phyloP scores from a whole-genome alignment of 345 rosid species.

The Odontarrhena argentea region DNA sequence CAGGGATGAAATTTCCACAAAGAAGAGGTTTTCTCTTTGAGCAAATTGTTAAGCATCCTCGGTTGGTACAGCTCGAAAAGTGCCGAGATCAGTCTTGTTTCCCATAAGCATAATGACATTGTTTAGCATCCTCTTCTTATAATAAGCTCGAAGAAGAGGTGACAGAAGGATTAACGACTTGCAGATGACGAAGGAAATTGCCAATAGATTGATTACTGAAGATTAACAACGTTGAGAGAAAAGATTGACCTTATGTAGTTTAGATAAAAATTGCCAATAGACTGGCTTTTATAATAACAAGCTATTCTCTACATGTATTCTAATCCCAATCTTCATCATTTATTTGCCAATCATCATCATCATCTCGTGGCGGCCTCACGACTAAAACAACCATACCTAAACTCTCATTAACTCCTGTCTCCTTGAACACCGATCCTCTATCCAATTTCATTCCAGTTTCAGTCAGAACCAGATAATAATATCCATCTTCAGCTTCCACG shows the following conservation, averaged over 20 bases:
- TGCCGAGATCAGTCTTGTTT: slow-evolving; percentile 72
- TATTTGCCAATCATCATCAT: slow-evolving; percentile 57
- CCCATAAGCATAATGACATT: slow-evolving; percentile 77
- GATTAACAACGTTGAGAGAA: too few species aligned
- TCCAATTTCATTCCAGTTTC: slow-evolving; percentile 48
- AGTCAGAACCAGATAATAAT: slow-evolving; percentile 55
- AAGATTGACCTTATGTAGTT: too few species aligned
- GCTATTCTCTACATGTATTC: slow-evolving; percentile 23
- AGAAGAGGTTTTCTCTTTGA: slow-evolving; percentile 76
- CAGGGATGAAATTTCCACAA: slow-evolving; percentile 81
- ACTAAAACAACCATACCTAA: slow-evolving; percentile 74
- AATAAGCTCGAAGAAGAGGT: neutral
- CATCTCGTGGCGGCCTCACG: slow-evolving; percentile 73
- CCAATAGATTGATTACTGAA: neutral
- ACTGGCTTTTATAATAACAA: slow-evolving; percentile 16
- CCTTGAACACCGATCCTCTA: slow-evolving; percentile 68
- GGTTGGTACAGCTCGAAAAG: slow-evolving; percentile 66
- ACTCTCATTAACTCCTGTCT: slow-evolving; percentile 54
- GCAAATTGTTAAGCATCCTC: slow-evolving; percentile 83
- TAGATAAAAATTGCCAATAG: neutral
- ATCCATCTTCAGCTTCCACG: slow-evolving; percentile 66
- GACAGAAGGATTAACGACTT: neutral
- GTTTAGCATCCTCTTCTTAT: slow-evolving; percentile 27
- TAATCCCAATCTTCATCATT: slow-evolving; percentile 89
- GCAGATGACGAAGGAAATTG: neutral